Percentiles rank a stretch among this genome's conserved stretches.
These are phyloP conservation scores for Aphanomyces cochlioides DNA, from an alignment of 352 stramenopile species.

Conservation along the genomic window DNA sequence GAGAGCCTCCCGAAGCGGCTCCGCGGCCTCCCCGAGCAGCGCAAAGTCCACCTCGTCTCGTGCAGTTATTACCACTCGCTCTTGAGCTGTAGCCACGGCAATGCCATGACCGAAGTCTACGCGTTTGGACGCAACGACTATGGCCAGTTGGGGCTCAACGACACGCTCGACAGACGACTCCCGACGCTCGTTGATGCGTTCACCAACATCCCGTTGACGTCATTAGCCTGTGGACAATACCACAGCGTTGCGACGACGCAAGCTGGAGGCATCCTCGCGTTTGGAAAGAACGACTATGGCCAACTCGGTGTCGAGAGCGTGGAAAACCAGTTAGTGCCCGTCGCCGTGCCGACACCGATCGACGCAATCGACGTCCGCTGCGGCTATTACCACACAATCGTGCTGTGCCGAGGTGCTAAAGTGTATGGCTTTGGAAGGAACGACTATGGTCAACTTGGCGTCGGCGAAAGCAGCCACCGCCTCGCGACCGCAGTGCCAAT, in stretches of 20 bases:
- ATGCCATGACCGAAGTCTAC: constrained; percentile 47
- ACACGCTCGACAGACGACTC: constrained; percentile 85
- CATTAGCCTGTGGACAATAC: constrained; percentile 89
- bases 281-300: constrained; percentile 94
- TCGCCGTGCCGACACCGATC: constrained; percentile 58
- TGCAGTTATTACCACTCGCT: constrained; percentile 94
- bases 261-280: constrained; percentile 67
- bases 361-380: constrained; percentile 80
- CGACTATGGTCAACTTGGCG: constrained; percentile 91
- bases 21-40: constrained; percentile 52
- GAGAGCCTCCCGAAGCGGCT: constrained; percentile 80
- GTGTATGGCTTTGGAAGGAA: constrained; percentile 89
- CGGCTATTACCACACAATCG: constrained; percentile 91
- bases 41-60: constrained; percentile 69
- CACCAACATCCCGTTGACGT: constrained; percentile 55
- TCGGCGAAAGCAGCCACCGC: constrained; percentile 65
- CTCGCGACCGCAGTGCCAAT: constrained; percentile 55
- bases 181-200: constrained; percentile 68
- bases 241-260: constrained; percentile 80
- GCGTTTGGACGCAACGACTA: constrained; percentile 92
- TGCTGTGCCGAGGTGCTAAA: constrained; percentile 59
- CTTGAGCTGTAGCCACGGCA: constrained; percentile 48
- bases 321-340: constrained; percentile 60
- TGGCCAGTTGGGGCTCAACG: constrained; percentile 85
- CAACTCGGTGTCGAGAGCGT: constrained; percentile 81